Evolutionary conservation across 2,329 filamentous ascomycete species (phyloP).

Genomic region (Didymosphaeria variabile): DNA sequence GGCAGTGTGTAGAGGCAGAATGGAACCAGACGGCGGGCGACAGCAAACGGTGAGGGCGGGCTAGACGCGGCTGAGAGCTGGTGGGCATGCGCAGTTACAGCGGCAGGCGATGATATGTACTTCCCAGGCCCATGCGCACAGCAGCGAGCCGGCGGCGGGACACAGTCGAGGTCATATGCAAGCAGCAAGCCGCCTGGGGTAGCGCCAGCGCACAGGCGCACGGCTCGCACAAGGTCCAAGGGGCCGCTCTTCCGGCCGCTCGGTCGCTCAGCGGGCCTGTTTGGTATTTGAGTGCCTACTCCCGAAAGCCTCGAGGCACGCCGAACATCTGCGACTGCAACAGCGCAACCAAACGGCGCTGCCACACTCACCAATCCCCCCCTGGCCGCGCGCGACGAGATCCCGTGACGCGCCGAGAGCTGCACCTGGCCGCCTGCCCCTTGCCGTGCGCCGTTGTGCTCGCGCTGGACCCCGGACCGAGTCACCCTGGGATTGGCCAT

Average conservation of each 20-base stretch:
- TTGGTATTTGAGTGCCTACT: conserved; percentile 1
- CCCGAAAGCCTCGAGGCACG: conserved; percentile 8
- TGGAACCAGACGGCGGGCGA: no score
- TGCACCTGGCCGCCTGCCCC: neutral
- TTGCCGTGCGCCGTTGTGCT: conserved; percentile 1
- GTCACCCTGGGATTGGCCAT: neutral
- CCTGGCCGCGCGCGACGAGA: neutral
- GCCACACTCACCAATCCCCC: neutral
- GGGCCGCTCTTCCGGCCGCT: conserved; percentile 1
- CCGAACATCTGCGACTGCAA: conserved; percentile 9
- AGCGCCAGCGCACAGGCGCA: conserved; percentile 8
- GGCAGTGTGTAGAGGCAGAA: neutral
- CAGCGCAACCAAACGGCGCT: neutral
- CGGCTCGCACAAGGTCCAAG: neutral
- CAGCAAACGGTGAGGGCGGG: neutral
- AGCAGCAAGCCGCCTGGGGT: conserved; percentile 7
- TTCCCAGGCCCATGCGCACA: neutral
- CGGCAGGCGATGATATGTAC: neutral
- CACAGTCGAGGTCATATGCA: conserved; percentile 8
- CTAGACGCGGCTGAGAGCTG: neutral
- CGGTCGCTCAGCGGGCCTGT: neutral
- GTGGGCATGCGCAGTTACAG: neutral
- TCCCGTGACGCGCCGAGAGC: neutral
- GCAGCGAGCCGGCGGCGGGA: neutral
- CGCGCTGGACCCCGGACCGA: neutral